A percentile compares a stretch with the other conserved stretches of the same genome.
Conservation (phyloP, 257 asterid genomes). For the Euphrasia confusa region DNA sequence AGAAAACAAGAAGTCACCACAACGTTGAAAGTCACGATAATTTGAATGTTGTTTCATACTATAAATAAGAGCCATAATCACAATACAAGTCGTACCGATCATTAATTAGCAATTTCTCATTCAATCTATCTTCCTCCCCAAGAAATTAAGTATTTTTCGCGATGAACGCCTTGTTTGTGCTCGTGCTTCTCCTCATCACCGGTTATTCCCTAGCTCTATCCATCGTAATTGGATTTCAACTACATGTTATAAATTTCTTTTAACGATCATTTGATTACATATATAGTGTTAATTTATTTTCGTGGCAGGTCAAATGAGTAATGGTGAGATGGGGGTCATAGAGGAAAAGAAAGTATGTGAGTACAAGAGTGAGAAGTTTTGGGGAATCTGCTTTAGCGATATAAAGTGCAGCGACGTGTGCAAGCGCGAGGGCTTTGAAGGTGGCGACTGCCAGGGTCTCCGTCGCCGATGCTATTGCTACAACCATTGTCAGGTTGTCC, state of each 20-base stretch:
- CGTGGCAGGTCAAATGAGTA: not conserved
- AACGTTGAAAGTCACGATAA: no score
- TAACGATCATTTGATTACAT: no score
- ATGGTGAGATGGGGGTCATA: not conserved
- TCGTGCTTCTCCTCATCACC: conserved; percentile 23
- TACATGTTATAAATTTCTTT: not conserved
- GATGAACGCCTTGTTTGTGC: conserved; percentile 21
- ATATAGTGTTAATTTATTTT: no score
- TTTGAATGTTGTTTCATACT: not conserved
- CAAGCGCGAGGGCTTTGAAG: conserved; percentile 39
- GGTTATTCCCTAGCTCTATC: conserved; percentile 16
- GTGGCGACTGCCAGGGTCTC: conserved; percentile 39
- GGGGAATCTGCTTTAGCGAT: conserved; percentile 33
- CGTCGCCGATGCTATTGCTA: conserved; percentile 40
- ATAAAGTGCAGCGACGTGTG: conserved; percentile 32
- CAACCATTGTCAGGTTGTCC: conserved; percentile 19
- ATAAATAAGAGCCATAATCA: conserved; percentile 5
- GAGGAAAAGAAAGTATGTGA: conserved; percentile 26
- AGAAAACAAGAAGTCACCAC: no score
- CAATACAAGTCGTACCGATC: no score
- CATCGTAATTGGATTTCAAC: not conserved
- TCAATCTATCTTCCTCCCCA: not conserved
- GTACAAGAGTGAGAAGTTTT: conserved; percentile 31
- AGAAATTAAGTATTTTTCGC: conserved; percentile 1
- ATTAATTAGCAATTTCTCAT: not conserved